Evolutionary conservation across 148 eudicot genomes (phyloP), one percentile per base, ranked within the genome.

Genomic region (Linanthus parryae): DNA sequence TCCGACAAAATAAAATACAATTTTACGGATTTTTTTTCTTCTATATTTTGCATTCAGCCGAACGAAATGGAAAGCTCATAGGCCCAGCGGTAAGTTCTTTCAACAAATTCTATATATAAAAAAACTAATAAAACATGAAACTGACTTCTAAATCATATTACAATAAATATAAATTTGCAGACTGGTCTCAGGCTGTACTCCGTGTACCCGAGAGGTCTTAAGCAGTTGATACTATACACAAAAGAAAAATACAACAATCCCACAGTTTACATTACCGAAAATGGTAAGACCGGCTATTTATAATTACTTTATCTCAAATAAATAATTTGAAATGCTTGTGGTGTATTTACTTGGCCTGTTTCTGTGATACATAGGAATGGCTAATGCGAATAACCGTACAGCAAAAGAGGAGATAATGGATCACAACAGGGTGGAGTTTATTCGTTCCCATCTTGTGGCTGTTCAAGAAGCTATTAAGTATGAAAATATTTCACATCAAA

Each of bases 341-440:
- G 17, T 41, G 20, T 41, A 41, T 16, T 4, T 5, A 41, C 8
- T 41, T 0, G 17, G 17, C 2, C 8, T 18, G 17, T 41, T 2
- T 41, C 9, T 20, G 8, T n/a, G n/a, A n/a, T n/a, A n/a, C n/a
- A n/a, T n/a, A 65, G 69, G 69, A 3, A 57, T 65, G 46, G 65
- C 48, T 3, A 65, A 67, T 14, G 26, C 28, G 1, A 47, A 67
- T 31, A 67, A 58, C 22, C 13, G n/a, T 1, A 59, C 64, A 17
- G 20, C 19, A 0, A 26, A 26, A 2, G 48, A 59, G 33, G 55
- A 55, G 6, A 22, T 59, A 15, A 53, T 46, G 7, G 71, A 67
- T 34, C 27, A 14, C 11, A 34, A 46, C 10, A 59, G 71, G 30
- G 16, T 67, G 13, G 16, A 46, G 15, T 67, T 59, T 35, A 45